Evolutionary conservation across 202 grass and related monocot genomes (phyloP).

Genomic region (Cymbopogon flexuosus): DNA sequence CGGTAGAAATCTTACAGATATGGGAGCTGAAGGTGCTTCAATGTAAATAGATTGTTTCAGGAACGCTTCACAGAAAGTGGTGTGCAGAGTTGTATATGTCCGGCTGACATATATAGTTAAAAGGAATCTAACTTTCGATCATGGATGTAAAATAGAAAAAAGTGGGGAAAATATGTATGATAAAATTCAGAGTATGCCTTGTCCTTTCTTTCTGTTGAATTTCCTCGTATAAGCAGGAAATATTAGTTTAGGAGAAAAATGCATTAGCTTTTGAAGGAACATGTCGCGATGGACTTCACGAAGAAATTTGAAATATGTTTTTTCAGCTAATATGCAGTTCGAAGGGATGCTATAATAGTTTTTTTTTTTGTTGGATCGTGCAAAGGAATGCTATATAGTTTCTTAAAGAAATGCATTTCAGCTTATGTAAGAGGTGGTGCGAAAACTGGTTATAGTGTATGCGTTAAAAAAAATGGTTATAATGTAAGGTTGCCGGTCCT

Average conservation of each 20-base stretch:
- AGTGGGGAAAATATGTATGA: background rate
- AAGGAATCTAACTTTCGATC: conserved; percentile 24
- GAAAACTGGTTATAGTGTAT: too few relatives aligned
- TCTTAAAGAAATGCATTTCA: too few relatives aligned
- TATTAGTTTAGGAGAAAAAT: background rate
- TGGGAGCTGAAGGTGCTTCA: background rate
- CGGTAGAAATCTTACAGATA: conserved; percentile 21
- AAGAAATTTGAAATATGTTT: background rate
- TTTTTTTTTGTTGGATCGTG: too few relatives aligned
- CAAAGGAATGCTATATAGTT: background rate
- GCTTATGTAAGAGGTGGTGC: too few relatives aligned
- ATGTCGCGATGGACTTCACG: background rate
- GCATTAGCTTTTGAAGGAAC: background rate
- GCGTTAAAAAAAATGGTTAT: too few relatives aligned
- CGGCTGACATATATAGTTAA: conserved; percentile 13
- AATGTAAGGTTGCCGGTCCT: too few relatives aligned
- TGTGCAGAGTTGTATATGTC: conserved; percentile 22
- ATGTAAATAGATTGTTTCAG: conserved; percentile 44
- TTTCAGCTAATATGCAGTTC: background rate
- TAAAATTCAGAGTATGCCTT: conserved; percentile 5
- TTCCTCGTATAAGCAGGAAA: background rate
- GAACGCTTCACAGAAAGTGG: conserved; percentile 25
- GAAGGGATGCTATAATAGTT: too few relatives aligned
- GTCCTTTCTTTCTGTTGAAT: background rate
- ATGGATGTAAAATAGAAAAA: conserved; percentile 2